Evolutionary conservation across 345 rosid genomes (phyloP).

Genomic region (Euphorbia tirucalli): DNA sequence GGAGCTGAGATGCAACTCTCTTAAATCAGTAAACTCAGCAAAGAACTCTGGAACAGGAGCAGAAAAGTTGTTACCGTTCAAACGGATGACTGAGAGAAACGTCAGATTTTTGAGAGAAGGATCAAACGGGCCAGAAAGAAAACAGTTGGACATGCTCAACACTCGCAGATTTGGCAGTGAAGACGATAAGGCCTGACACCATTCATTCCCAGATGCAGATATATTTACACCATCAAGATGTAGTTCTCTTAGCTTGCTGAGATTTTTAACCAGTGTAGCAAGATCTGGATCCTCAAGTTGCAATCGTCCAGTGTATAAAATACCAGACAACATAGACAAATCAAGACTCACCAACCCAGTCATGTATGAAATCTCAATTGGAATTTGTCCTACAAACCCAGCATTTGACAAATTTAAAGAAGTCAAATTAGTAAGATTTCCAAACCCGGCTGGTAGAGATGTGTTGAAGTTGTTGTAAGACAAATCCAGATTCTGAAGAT

Average conservation of each 20-base stretch:
- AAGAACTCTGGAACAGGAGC: conserved; percentile 30
- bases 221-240: conserved; percentile 37
- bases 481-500: conserved; percentile 42
- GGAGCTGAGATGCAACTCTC: conserved; percentile 9
- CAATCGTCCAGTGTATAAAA: neutral
- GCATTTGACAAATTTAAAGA: conserved; percentile 42
- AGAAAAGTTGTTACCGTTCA: conserved; percentile 22
- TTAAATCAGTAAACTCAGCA: conserved; percentile 19
- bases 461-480: conserved; percentile 34
- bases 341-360: conserved; percentile 42
- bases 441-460: conserved; percentile 26
- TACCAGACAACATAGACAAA: conserved; percentile 21
- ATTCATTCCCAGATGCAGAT: conserved; percentile 26
- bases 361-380: conserved; percentile 34
- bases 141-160: conserved; percentile 44
- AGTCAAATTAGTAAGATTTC: conserved; percentile 26
- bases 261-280: conserved; percentile 20
- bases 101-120: conserved; percentile 18
- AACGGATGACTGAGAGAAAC: conserved; percentile 21
- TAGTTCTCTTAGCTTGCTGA: conserved; percentile 21
- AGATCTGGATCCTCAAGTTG: conserved; percentile 38
- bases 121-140: conserved; percentile 30
- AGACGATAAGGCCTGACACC: conserved; percentile 33
- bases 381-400: conserved; percentile 42
- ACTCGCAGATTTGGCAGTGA: conserved; percentile 29